Percentiles rank a stretch among this genome's conserved stretches.
phyloP scores from a whole-genome alignment of 129 eudicot genomes.

The Flaveria trinervia region DNA sequence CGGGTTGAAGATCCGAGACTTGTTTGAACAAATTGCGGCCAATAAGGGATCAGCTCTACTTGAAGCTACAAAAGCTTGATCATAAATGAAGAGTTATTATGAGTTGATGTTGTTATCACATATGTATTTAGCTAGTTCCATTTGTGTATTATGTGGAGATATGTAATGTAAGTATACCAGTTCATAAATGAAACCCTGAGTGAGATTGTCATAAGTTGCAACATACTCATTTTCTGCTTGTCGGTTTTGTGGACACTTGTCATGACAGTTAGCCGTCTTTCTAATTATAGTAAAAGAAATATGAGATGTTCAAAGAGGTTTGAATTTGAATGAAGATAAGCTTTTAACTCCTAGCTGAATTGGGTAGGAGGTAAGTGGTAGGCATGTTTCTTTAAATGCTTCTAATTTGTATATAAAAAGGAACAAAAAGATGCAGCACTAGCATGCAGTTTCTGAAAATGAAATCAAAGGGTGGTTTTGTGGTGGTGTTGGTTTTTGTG shows the following conservation, averaged over 20 bases:
- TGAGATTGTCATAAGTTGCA: conserved; percentile 13
- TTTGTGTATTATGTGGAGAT: conserved; percentile 37
- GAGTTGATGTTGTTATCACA: conserved; percentile 27
- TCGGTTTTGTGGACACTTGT: conserved; percentile 32
- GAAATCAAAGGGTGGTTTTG: conserved; percentile 31
- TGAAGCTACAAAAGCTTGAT: conserved; percentile 71
- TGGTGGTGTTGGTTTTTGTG: conserved; percentile 15
- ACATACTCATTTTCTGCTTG: not conserved
- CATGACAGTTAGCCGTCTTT: not conserved
- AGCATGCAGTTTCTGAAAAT: conserved; percentile 15
- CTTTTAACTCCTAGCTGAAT: conserved; percentile 31
- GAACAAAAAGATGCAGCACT: not conserved
- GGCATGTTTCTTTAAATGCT: conserved; percentile 30
- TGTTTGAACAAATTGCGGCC: conserved; percentile 76
- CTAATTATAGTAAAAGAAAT: conserved; percentile 20
- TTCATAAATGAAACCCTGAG: conserved; percentile 28
- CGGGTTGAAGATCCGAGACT: conserved; percentile 88
- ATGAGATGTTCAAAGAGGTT: conserved; percentile 30
- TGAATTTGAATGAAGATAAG: conserved; percentile 26
- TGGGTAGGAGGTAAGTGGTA: conserved; percentile 28
- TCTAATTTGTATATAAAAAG: conserved; percentile 21
- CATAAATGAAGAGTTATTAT: conserved; percentile 14
- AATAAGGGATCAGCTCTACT: conserved; percentile 48
- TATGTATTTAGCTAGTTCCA: conserved; percentile 46
- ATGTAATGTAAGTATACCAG: conserved; percentile 46